Percentiles rank a stretch among this genome's conserved stretches.
phyloP scores from a whole-genome alignment of 768 basidiomycete species.

The Mycena albidolilacea region DNA sequence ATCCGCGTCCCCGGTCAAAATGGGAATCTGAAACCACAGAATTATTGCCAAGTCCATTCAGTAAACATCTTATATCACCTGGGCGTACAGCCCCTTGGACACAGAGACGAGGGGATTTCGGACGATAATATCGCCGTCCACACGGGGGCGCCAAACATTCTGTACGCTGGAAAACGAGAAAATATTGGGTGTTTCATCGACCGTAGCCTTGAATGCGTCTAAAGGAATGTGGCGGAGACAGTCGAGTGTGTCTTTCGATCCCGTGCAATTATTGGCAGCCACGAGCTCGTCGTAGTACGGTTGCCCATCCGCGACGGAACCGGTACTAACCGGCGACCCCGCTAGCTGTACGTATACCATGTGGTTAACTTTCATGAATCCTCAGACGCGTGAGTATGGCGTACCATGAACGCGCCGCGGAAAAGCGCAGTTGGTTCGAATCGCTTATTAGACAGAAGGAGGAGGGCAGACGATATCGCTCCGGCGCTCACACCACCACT shows the following conservation, averaged over 20 bases:
- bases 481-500: conserved; percentile 33
- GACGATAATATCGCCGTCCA: conserved; percentile 56
- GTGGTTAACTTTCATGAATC: not conserved
- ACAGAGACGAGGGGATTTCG: conserved; percentile 51
- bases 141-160: conserved; percentile 55
- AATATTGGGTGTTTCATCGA: conserved; percentile 50
- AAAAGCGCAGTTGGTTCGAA: conserved; percentile 20
- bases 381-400: too few species aligned
- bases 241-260: conserved; percentile 45
- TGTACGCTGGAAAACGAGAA: conserved; percentile 49
- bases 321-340: conserved; percentile 12
- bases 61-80: conserved; percentile 33
- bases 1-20: conserved; percentile 23
- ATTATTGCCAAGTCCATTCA: not conserved
- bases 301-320: conserved; percentile 26
- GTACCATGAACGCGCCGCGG: conserved; percentile 31
- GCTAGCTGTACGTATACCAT: not conserved
- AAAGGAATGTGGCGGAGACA: conserved; percentile 54
- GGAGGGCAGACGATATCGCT: conserved; percentile 20
- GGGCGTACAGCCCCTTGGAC: conserved; percentile 51
- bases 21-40: conserved; percentile 6
- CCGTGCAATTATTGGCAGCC: conserved; percentile 42
- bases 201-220: conserved; percentile 47
- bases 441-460: conserved; percentile 28
- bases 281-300: conserved; percentile 25